Base-by-base conservation (phyloP, 2,329 filamentous ascomycete genomes). In the Ampelomyces quisqualis region DNA sequence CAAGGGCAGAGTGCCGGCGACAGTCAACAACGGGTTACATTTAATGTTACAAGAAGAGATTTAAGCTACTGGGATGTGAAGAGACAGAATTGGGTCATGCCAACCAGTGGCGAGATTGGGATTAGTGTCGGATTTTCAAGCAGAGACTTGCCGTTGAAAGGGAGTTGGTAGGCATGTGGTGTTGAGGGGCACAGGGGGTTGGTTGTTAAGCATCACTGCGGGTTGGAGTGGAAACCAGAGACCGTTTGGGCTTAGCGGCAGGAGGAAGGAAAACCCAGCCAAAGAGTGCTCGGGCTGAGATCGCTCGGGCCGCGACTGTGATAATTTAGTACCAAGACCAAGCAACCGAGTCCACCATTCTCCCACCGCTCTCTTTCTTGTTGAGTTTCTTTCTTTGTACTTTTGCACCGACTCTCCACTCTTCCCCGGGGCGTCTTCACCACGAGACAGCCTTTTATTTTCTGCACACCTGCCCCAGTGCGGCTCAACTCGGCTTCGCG, bases 31-130 rank as follows among this genome's bases (percentile, higher is more conserved):
- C 37, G 43, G 20, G 68, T 72, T 1, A 44, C 43, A 15, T 71
- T 74, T 32, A 56, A 67, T 14, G 34, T 73, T 3, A 71, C 64
- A 13, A 55, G 70, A 34, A 56, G 66, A 21, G 71, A 73, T 53
- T 11, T 73, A 41, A 72, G 69, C 39, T 70, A 68, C 47, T 72
- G 70, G 68, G 65, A 70, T 47, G 57, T 65, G 0, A 47, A 40
- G 49, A 55, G 59, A 45, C 66, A 70, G 60, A 70, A 71, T 34
- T 73, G 71, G 70, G 64, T 68, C 9, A 47, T 69, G 51, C 67
- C 67, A 7, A 58, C 38, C 7, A 47, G 34, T 8, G 66, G 62
- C 2, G 53, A 59, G 37, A 60, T 66, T 41, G 54, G 40, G 19
- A 53, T 70, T 17, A 31, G 26, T 3, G 53, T 69, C 0, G 66